Conservation (phyloP, 352 stramenopile species). For the Pythium rhizo-oryzae region DNA sequence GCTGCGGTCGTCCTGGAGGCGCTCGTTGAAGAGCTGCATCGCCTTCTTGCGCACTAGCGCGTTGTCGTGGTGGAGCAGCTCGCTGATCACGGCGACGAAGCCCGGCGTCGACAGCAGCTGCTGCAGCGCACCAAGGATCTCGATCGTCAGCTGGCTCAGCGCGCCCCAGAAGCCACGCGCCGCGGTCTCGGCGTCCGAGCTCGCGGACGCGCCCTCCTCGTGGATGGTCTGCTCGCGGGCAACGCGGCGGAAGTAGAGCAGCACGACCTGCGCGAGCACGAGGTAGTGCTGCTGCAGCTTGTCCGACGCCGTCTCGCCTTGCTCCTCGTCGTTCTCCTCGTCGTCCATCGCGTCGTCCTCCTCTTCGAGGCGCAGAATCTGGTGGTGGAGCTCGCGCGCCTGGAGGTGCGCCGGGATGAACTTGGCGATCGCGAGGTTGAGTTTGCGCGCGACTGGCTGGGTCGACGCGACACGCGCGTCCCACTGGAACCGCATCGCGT, state of each 20-base stretch:
- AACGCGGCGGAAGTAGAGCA: constrained; percentile 84
- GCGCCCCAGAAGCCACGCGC: constrained; percentile 55
- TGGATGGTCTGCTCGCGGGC: constrained; percentile 65
- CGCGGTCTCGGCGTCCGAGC: constrained; percentile 18
- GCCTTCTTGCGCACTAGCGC: constrained; percentile 87
- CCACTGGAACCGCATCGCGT: constrained; percentile 46
- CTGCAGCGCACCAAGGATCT: constrained; percentile 79
- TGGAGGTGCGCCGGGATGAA: constrained; percentile 76
- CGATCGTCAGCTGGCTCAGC: constrained; percentile 60
- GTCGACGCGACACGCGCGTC: constrained; percentile 35
- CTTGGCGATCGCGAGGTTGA: constrained; percentile 65
- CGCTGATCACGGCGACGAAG: constrained; percentile 85
- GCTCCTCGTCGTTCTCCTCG: constrained; percentile 36
- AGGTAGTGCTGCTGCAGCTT: constrained; percentile 79
- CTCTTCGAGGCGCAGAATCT: constrained; percentile 62
- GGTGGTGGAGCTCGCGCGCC: constrained; percentile 66
- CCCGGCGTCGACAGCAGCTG: constrained; percentile 83
- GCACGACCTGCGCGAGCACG: constrained; percentile 73
- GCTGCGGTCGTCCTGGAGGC: constrained; percentile 66
- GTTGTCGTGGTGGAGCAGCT: constrained; percentile 86
- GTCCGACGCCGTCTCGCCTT: constrained; percentile 31
- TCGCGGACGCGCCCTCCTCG: constrained; percentile 30
- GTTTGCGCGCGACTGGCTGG: constrained; percentile 46
- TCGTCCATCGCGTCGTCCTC: constrained; percentile 35
- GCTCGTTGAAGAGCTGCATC: constrained; percentile 89